Evolutionary conservation across 2,329 filamentous ascomycete genomes (phyloP), one percentile per base, ranked within the genome.

Genomic region (Fusarium succisae): DNA sequence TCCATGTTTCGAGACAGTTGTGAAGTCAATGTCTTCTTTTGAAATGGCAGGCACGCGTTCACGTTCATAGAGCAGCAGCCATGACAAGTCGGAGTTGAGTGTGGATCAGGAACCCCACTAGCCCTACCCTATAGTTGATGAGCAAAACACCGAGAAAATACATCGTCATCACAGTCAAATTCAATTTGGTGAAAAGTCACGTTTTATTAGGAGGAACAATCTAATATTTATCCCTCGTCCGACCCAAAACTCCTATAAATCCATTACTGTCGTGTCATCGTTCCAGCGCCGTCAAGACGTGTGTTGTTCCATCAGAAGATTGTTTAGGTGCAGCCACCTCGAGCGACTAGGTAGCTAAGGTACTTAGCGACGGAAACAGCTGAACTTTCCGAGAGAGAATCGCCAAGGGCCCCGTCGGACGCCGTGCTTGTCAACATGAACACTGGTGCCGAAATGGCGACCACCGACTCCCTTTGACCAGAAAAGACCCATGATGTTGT

Each of bases 321-420:
- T 26, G 37, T 30, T 43, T 15, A 26, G 20, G 28, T 28, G 30
- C 18, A 37, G 53, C 14, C 30, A 15, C 13, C 32, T 35, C 32
- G 39, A 70, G 59, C 37, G 8, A 22, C 41, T 8, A 39, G 6
- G 35, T 18, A 37, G 8, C 12, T 20, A 4, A 45, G 26, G n/a
- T 44, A 13, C 58, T 47, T 30, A 80, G 51, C 69, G 74, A 63
- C 81, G 85, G 83, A 89, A 89, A 81, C 87, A 89, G 82, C 83
- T 86, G 78, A 87, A 87, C 50, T 81, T 83, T 69, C 86, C 85
- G 47, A 87, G 80, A 56, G 84, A 85, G 77, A 88, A 85, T 48
- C 87, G 82, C 85, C 86, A 88, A 7, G 86, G 86, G 5, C 87
- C 87, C 17, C 85, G 83, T 56, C 82, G 85, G 13, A 88, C 79